Conservation (phyloP, 208 protist species). For the Trypanosoma mega region DNA sequence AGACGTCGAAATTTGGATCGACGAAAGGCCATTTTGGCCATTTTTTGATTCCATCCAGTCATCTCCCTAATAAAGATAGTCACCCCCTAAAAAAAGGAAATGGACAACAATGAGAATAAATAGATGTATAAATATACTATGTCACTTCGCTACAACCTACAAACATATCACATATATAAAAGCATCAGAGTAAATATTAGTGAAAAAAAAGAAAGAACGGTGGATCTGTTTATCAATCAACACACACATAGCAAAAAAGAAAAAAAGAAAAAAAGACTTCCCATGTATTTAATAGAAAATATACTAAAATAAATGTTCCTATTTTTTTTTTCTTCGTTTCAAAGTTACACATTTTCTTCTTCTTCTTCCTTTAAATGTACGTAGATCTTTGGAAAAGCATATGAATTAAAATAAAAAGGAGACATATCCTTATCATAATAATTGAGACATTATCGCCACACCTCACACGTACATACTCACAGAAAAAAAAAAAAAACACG, state of each 20-base stretch:
- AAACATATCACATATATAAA: too few species aligned
- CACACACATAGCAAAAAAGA: slow-evolving; percentile 6
- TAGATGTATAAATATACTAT: slow-evolving; percentile 2
- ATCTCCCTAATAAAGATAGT: slow-evolving; percentile 27
- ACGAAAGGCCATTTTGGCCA: slow-evolving; percentile 90
- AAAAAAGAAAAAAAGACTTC: slow-evolving; percentile 18
- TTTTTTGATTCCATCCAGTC: slow-evolving; percentile 86
- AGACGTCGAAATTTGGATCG: slow-evolving; percentile 86
- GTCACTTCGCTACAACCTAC: background rate
- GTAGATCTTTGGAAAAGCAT: too few species aligned
- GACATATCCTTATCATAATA: too few species aligned
- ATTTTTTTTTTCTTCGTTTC: background rate
- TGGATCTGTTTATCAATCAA: too few species aligned
- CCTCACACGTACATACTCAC: too few species aligned
- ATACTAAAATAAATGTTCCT: background rate
- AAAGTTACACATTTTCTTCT: too few species aligned
- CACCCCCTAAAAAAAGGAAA: slow-evolving; percentile 14
- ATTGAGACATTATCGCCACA: too few species aligned
- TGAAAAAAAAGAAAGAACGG: too few species aligned
- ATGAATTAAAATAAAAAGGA: too few species aligned
- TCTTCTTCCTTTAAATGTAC: too few species aligned
- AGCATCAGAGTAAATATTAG: too few species aligned
- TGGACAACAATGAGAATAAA: background rate
- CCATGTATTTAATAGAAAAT: background rate
- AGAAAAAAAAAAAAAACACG: too few species aligned